Percentiles rank a stretch among this genome's conserved stretches.
phyloP scores from a whole-genome alignment of 2,329 filamentous ascomycete genomes.

The Scytalidium lignicola region DNA sequence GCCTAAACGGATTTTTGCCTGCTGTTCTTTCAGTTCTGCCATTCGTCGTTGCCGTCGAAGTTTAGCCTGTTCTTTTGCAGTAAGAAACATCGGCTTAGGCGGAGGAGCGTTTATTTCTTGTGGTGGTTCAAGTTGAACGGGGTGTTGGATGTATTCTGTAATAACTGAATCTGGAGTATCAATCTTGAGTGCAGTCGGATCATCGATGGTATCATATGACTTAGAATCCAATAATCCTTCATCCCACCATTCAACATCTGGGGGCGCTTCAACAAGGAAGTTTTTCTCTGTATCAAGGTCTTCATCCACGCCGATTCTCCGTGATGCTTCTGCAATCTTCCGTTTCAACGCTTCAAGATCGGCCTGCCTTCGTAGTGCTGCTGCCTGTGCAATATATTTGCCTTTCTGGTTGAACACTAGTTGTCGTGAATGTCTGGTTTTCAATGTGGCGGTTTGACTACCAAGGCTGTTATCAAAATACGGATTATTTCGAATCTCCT shows the following conservation, averaged over 20 bases:
- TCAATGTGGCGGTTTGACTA: conserved; percentile 51
- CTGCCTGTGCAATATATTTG: conserved; percentile 94
- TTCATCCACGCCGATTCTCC: conserved; percentile 91
- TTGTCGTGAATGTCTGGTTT: conserved; percentile 65
- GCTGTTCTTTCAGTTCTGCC: conserved; percentile 90
- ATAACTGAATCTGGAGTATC: conserved; percentile 78
- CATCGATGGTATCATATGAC: conserved; percentile 67
- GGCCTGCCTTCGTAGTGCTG: conserved; percentile 80
- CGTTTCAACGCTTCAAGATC: conserved; percentile 92
- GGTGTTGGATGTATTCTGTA: conserved; percentile 88
- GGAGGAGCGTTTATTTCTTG: conserved; percentile 77
- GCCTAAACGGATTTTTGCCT: conserved; percentile 90
- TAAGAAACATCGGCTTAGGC: conserved; percentile 88
- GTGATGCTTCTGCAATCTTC: conserved; percentile 78
- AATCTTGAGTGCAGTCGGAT: conserved; percentile 65
- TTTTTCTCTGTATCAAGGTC: conserved; percentile 84
- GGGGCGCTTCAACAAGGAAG: conserved; percentile 77
- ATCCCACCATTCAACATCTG: conserved; percentile 96
- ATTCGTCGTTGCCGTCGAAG: conserved; percentile 83
- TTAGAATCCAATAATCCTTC: conserved; percentile 75
- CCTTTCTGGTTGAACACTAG: conserved; percentile 92
- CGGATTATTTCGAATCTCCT: conserved; percentile 65
- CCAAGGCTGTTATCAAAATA: conserved; percentile 72
- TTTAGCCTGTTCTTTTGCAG: conserved; percentile 85
- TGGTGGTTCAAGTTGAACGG: conserved; percentile 82